These are phyloP conservation scores for Rosellinia necatrix DNA, from an alignment of 2,329 filamentous ascomycete species.

Conservation along the genomic window DNA sequence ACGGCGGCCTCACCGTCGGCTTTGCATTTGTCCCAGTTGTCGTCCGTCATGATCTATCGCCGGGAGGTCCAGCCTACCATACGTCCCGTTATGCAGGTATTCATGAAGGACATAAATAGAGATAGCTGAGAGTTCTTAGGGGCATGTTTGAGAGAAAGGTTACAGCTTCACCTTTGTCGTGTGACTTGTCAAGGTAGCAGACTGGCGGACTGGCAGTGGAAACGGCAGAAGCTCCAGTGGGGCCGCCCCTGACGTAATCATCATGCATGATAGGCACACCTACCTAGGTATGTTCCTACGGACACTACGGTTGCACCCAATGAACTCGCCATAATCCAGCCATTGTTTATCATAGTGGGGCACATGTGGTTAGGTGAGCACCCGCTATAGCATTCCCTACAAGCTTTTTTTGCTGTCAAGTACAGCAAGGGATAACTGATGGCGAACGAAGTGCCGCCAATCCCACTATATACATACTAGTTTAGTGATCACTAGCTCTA, in stretches of 20 bases:
- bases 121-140: slow-evolving; percentile 3
- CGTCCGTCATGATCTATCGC: slow-evolving; percentile 21
- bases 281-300: slow-evolving; percentile 5
- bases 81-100: not conserved
- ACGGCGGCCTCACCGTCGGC: slow-evolving; percentile 33
- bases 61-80: slow-evolving; percentile 15
- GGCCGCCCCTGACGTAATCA: slow-evolving; percentile 17
- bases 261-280: too few relatives aligned
- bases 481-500: too few relatives aligned
- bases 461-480: too few relatives aligned
- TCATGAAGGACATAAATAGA: slow-evolving; percentile 5
- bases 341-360: too few relatives aligned
- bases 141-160: slow-evolving; percentile 11
- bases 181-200: not conserved
- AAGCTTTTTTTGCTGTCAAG: too few relatives aligned
- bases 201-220: not conserved
- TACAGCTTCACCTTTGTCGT: not conserved
- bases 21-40: slow-evolving; percentile 21
- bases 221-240: not conserved
- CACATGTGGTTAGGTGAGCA: too few relatives aligned
- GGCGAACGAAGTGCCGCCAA: too few relatives aligned
- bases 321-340: too few relatives aligned
- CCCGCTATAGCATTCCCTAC: too few relatives aligned
- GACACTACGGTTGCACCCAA: slow-evolving; percentile 7
- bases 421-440: too few relatives aligned